Evolutionary conservation across 2,329 filamentous ascomycete genomes (phyloP), one percentile per base, ranked within the genome.

Genomic region (Ophiostoma sp.): DNA sequence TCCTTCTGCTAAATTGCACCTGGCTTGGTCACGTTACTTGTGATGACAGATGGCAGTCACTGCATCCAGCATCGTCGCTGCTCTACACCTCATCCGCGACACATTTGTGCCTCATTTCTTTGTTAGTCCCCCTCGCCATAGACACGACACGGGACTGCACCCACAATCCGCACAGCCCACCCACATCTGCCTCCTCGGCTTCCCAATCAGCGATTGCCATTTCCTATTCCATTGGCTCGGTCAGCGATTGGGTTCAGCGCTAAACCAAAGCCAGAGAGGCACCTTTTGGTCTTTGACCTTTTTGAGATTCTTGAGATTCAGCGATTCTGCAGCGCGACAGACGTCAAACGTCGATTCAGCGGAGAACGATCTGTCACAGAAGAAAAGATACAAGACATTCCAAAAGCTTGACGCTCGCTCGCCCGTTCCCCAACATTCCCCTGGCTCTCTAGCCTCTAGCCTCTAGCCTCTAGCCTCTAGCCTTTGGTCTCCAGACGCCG

Each of bases 221-320:
- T 55, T 55, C 49, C 49, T 55, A 55, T 55, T 55, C 49, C 49
- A 55, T 55, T 55, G 49, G 49, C 49, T 27, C 49, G 49, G 49
- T 55, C 49, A 55, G 27, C 49, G 27, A 3, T 12, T 18, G n/a
- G 49, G 1, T 27, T 12, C 18, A 55, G 18, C 49, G 49, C 49
- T 55, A 55, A 27, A 55, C 49, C 49, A 27, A 7, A 55, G n/a
- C 7, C n/a, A n/a, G n/a, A 55, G 8, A 6, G 8, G 3, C 7
- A 14, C n/a, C 27, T 27, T 27, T 27, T 27, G 27, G 27, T 27
- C 27, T 27, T 27, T 27, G 27, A 27, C 27, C 27, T 27, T 27
- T 27, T 27, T 27, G 27, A 27, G 49, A 55, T 45, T 45, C 5
- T n/a, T n/a, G n/a, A 27, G 49, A 55, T 45, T 45, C 5, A 45